Percentiles rank a stretch among this genome's conserved stretches.
Conservation (phyloP, 257 asterid species). For the Solanum sparsipilum region DNA sequence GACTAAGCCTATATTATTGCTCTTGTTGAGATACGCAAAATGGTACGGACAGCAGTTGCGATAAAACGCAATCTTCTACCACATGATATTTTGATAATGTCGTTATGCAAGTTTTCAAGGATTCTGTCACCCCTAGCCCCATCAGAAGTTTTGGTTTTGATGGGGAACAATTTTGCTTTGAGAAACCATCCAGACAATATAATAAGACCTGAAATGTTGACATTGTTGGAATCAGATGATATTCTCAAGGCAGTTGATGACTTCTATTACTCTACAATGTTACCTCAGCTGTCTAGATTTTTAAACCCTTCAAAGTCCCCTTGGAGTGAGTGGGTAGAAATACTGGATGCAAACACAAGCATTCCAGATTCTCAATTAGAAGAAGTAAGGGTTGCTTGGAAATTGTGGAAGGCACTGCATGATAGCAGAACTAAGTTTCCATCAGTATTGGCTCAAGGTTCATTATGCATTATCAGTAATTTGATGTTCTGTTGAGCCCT, state of each 20-base stretch:
- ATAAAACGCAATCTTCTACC: conserved; percentile 69
- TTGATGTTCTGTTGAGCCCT: neutral
- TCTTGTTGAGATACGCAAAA: conserved; percentile 69
- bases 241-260: conserved; percentile 49
- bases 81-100: conserved; percentile 44
- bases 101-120: conserved; percentile 74
- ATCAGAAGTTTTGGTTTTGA: conserved; percentile 74
- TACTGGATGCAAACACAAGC: conserved; percentile 52
- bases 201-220: conserved; percentile 71
- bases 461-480: neutral
- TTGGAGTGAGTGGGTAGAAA: conserved; percentile 71
- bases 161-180: conserved; percentile 58
- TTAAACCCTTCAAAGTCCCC: conserved; percentile 57
- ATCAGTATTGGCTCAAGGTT: conserved; percentile 17
- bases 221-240: conserved; percentile 70
- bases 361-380: conserved; percentile 61
- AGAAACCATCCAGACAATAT: conserved; percentile 60
- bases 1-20: neutral
- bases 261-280: conserved; percentile 50
- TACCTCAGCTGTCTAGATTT: conserved; percentile 53
- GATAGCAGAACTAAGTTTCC: conserved; percentile 20
- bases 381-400: conserved; percentile 63
- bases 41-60: conserved; percentile 87
- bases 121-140: conserved; percentile 83
- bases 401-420: conserved; percentile 39